phyloP scores from a whole-genome alignment of 2,329 filamentous ascomycete genomes.

The Coniochaeta ligniaria region DNA sequence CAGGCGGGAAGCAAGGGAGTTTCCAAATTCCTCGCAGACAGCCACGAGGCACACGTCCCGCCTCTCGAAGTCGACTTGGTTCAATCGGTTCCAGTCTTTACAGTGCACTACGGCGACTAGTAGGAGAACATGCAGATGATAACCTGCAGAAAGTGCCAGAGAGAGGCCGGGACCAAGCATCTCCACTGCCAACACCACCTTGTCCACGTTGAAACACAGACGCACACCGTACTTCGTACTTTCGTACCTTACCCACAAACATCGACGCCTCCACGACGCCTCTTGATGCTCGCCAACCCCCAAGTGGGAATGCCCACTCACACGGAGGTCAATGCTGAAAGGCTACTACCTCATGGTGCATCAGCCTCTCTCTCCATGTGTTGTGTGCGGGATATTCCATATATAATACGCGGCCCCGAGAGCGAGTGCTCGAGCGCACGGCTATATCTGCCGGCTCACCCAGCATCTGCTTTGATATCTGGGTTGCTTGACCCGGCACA shows the following conservation, averaged over 20 bases:
- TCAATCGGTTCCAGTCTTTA: not conserved
- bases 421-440: constrained; percentile 4
- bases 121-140: not conserved
- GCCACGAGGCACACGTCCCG: not conserved
- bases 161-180: not conserved
- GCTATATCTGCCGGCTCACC: constrained; percentile 6
- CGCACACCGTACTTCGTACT: not conserved
- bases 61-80: not conserved
- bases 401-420: not conserved
- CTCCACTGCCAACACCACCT: constrained; percentile 2
- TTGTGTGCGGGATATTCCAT: constrained; percentile 2
- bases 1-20: not conserved
- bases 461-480: constrained; percentile 2
- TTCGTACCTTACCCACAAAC: constrained; percentile 2
- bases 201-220: constrained; percentile 1
- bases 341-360: not conserved
- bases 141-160: not conserved
- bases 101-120: not conserved
- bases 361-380: not conserved
- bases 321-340: constrained; percentile 1
- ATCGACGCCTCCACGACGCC: not conserved
- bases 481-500: not conserved
- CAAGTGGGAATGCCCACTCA: constrained; percentile 1
- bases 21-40: not conserved
- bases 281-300: not conserved